Evolutionary conservation across 805 yeast genomes (phyloP), one percentile per base, ranked within the genome.

Genomic region (Kodamaea sagamina): DNA sequence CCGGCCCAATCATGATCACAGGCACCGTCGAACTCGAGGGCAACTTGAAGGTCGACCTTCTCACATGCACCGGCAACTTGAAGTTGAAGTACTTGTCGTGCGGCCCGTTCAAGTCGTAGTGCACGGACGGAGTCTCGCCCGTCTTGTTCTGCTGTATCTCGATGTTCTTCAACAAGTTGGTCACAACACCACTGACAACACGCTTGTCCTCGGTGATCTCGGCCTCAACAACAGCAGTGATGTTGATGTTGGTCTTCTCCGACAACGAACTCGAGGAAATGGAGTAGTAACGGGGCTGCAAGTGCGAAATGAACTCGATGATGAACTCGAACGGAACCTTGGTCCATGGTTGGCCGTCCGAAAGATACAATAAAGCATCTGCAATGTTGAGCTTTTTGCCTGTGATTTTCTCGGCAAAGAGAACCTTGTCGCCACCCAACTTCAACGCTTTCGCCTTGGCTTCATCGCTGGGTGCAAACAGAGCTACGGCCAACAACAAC

Each of bases 211-310:
- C 52, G 16, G 39, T 32, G 5, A 52, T 48, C 42, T 74, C 76
- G 38, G 82, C 78, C 70, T 93, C 98, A 32, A 92, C 97, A 41
- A 90, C 95, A 2, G 97, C 96, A 13, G 98, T 93, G 47, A 90
- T 74, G 53, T 88, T 89, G 46, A 90, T 76, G 13, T 77, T 75
- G 41, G 82, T 75, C 61, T 88, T 88, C 57, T 88, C 93, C 44
- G 81, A 75, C 41, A 80, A 64, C 1, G 95, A 83, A 4, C 97
- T 88, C 1, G 97, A 90, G 2, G 97, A 90, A 53, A 92, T 92
- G 16, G 98, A 92, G 68, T 92, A 92, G 70, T 89, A 92, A 65
- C 99, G 90, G 32, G 97, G 96, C 63, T 86, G 95, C 58, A 93
- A 71, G 53, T 81, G 86, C 32, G 89, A 78, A 49, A 93, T 63